Evolutionary conservation across 257 asterid species (phyloP).

Genomic region (Datura wrightii): DNA sequence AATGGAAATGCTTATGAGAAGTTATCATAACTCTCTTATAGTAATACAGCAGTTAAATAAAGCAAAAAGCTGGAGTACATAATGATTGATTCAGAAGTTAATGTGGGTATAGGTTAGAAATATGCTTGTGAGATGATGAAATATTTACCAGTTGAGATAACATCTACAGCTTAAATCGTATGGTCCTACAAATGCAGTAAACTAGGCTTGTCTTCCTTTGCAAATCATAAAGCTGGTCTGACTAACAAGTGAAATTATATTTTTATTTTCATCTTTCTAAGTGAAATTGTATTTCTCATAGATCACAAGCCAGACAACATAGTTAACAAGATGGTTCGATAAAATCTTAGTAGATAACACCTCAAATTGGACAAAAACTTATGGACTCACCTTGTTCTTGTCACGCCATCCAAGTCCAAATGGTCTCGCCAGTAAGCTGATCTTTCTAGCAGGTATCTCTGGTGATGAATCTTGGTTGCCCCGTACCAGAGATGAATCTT

Average conservation of each 20-base stretch:
- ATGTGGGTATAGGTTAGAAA: not conserved
- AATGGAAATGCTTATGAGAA: not conserved
- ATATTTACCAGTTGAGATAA: not conserved
- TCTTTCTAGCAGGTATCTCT: constrained; percentile 71
- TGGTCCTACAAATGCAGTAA: constrained; percentile 17
- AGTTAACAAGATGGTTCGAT: not conserved
- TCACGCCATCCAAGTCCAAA: constrained; percentile 94
- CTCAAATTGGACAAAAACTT: not conserved
- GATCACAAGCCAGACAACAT: constrained; percentile 1
- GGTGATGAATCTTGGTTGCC: constrained; percentile 65
- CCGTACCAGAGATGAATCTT: constrained; percentile 44
- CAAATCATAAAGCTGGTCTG: not conserved
- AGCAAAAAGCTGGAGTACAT: not conserved
- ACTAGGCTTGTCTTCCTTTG: not conserved
- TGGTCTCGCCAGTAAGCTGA: constrained; percentile 81
- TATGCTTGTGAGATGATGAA: not conserved
- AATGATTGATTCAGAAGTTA: not conserved
- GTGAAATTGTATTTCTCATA: not conserved
- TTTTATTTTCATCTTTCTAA: not conserved
- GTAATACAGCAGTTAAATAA: not conserved
- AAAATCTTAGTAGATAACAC: not conserved
- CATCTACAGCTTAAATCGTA: not conserved
- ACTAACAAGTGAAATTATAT: not conserved
- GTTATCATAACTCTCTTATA: not conserved
- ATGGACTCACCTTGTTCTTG: constrained; percentile 72